phyloP scores from a whole-genome alignment of 176 grass and related monocot species.

The Neostapfia colusana region DNA sequence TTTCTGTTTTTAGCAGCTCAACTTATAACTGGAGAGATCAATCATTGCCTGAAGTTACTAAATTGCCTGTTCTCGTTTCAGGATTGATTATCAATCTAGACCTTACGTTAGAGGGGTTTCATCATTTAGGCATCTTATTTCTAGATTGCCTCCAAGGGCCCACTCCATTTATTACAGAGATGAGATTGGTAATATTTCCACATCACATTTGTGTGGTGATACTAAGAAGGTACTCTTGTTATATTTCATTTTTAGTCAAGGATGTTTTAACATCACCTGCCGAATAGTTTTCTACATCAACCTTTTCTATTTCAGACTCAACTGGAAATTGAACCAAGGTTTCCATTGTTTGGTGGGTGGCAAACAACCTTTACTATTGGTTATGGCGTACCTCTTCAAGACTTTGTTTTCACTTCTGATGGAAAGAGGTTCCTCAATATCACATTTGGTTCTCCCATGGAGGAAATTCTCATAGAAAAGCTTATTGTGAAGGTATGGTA shows the following conservation, averaged over 20 bases:
- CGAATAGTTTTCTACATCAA: constrained; percentile 17
- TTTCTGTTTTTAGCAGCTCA: constrained; percentile 6
- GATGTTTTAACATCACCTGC: background rate
- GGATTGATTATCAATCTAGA: constrained; percentile 92
- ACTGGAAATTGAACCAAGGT: constrained; percentile 90
- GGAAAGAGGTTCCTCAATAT: constrained; percentile 90
- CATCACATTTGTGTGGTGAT: constrained; percentile 93
- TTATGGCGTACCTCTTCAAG: constrained; percentile 86
- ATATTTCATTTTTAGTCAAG: background rate
- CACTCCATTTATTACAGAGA: constrained; percentile 99
- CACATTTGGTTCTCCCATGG: constrained; percentile 89
- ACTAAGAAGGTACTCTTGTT: constrained; percentile 69
- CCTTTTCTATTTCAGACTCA: constrained; percentile 74
- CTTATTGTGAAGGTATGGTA: constrained; percentile 65
- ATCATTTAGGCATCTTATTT: constrained; percentile 85
- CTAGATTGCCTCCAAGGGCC: constrained; percentile 75
- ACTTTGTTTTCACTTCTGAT: constrained; percentile 81
- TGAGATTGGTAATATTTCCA: constrained; percentile 99
- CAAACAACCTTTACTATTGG: constrained; percentile 95
- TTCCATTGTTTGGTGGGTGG: constrained; percentile 99
- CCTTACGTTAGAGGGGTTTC: constrained; percentile 73
- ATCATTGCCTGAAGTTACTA: constrained; percentile 4
- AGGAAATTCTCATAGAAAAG: constrained; percentile 86
- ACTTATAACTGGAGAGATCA: background rate
- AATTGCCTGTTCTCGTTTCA: constrained; percentile 43